Conservation (phyloP, 306 rosid species). For the Acacia confusa region DNA sequence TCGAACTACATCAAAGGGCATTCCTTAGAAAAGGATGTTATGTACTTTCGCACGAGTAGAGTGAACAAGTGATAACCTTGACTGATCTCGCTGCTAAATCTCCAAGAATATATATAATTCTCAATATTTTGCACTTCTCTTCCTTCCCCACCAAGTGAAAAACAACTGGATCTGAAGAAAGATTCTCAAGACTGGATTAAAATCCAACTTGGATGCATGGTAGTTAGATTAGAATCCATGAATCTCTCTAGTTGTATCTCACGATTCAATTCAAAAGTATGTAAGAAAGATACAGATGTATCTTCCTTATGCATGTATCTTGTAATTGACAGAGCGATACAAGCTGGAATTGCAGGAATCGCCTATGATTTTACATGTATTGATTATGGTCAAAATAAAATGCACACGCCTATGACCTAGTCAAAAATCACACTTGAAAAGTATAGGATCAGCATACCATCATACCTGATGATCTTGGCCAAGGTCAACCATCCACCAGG, state of each 20-base stretch:
- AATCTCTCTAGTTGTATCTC: too few relatives aligned
- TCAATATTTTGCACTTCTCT: background rate
- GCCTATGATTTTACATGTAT: background rate
- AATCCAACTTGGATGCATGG: background rate
- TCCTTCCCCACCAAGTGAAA: too few relatives aligned
- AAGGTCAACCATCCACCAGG: conserved; percentile 97
- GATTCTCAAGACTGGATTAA: background rate
- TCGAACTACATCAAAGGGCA: background rate
- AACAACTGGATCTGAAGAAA: background rate
- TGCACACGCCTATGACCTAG: background rate
- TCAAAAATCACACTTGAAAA: background rate
- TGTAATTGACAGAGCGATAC: too few relatives aligned
- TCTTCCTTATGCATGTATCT: too few relatives aligned
- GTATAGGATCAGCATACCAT: background rate
- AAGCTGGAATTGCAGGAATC: too few relatives aligned
- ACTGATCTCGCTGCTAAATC: background rate
- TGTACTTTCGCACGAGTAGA: too few relatives aligned
- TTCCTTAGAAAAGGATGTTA: background rate
- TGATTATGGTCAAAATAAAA: background rate
- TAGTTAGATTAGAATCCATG: too few relatives aligned
- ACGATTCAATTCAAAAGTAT: too few relatives aligned
- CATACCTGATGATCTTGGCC: conserved; percentile 84
- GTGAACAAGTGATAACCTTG: background rate
- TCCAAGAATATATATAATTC: background rate
- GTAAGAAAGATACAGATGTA: too few relatives aligned